Evolutionary conservation across 1,284 basidiomycete genomes (phyloP).

Genomic region (Meira nashicola): DNA sequence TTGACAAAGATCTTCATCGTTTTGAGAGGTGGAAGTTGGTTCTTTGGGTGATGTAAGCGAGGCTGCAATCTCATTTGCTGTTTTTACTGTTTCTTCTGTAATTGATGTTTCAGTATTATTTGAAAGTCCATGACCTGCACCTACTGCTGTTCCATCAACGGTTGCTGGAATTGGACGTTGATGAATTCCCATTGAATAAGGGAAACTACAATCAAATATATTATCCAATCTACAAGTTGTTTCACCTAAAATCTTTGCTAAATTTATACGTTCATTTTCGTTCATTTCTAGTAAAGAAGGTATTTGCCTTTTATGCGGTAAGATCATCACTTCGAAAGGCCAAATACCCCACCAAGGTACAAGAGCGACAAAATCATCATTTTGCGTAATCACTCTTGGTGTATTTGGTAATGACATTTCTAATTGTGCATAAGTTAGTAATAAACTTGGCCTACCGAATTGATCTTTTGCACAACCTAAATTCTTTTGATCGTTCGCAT

Average conservation of each 20-base stretch:
- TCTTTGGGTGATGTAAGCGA: no score
- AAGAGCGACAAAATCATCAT: conserved; percentile 76
- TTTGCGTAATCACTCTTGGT: conserved; percentile 65
- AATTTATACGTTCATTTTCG: conserved; percentile 21
- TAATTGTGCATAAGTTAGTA: conserved; percentile 76
- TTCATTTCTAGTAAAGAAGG: conserved; percentile 32
- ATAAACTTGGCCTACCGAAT: conserved; percentile 65
- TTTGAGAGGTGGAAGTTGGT: conserved; percentile 51
- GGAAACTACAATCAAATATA: conserved; percentile 66
- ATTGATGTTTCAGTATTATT: not conserved
- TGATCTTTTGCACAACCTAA: conserved; percentile 60
- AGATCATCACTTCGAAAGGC: conserved; percentile 77
- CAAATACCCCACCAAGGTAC: conserved; percentile 96
- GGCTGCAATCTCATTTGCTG: no score
- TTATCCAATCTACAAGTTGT: conserved; percentile 47
- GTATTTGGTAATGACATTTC: conserved; percentile 62
- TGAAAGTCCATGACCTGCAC: no score
- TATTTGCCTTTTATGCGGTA: conserved; percentile 35
- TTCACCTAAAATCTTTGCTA: conserved; percentile 57
- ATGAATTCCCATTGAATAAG: conserved; percentile 88
- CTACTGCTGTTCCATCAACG: not conserved
- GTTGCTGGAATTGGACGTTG: conserved; percentile 62
- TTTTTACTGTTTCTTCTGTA: no score
- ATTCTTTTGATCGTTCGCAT: conserved; percentile 28
- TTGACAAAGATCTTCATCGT: conserved; percentile 21